A percentile compares a stretch with the other conserved stretches of the same genome.
phyloP scores from a whole-genome alignment of 352 stramenopile genomes.

The Globisporangium alternatum region DNA sequence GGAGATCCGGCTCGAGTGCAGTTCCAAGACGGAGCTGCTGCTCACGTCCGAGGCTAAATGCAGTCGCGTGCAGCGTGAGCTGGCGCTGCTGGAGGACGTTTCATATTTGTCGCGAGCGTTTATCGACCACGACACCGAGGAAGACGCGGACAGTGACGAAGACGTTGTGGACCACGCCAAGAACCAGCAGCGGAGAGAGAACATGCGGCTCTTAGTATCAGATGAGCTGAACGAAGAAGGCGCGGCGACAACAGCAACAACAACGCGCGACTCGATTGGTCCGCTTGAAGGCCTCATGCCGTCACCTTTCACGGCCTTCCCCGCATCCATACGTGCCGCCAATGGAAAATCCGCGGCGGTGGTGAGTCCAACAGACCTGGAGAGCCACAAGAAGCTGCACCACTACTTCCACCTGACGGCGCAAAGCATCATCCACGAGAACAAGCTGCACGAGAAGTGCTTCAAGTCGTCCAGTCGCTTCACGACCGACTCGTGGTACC shows the following conservation, averaged over 20 bases:
- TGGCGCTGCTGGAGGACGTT: slow-evolving; percentile 73
- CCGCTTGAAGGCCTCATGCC: slow-evolving; percentile 12
- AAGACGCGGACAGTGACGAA: slow-evolving; percentile 65
- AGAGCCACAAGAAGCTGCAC: slow-evolving; percentile 81
- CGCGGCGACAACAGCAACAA: background rate
- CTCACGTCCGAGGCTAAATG: slow-evolving; percentile 65
- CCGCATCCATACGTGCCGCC: slow-evolving; percentile 22
- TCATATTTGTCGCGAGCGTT: slow-evolving; percentile 70
- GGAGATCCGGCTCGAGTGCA: slow-evolving; percentile 38
- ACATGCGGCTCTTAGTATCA: background rate
- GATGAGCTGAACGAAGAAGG: background rate
- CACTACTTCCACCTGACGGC: slow-evolving; percentile 88
- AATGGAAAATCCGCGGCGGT: slow-evolving; percentile 37
- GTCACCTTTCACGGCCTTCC: slow-evolving; percentile 37
- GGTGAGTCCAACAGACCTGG: slow-evolving; percentile 52
- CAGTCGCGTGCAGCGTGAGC: slow-evolving; percentile 66
- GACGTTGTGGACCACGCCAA: slow-evolving; percentile 16
- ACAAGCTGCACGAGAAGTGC: slow-evolving; percentile 73
- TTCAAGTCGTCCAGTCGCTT: slow-evolving; percentile 81
- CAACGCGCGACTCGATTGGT: background rate
- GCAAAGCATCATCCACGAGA: slow-evolving; percentile 86
- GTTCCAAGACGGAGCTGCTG: slow-evolving; percentile 51
- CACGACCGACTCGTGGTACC: slow-evolving; percentile 84
- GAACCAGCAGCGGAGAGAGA: background rate
- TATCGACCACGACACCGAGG: slow-evolving; percentile 61